A percentile compares a stretch with the other conserved stretches of the same genome.
Evolutionary conservation across 1,284 basidiomycete species (phyloP).

Genomic region (Puccinia triticina): DNA sequence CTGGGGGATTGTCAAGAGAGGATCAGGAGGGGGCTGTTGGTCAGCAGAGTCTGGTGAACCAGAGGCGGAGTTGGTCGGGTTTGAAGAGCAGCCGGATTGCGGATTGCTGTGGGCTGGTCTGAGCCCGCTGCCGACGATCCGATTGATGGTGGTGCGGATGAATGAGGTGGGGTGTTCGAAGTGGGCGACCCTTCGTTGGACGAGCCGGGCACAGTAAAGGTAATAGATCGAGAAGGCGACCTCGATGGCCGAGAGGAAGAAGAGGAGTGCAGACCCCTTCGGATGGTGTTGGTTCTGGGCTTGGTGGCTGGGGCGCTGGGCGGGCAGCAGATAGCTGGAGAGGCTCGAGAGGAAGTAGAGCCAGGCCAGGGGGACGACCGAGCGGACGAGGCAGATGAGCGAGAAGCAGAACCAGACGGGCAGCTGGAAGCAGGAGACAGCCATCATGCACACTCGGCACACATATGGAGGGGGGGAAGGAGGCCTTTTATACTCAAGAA

Average conservation of each 20-base stretch:
- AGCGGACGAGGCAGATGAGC: slow-evolving; percentile 30
- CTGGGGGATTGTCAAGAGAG: slow-evolving; percentile 11
- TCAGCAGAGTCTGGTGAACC: neutral
- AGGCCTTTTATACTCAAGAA: too few relatives aligned
- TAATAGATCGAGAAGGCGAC: slow-evolving; percentile 49
- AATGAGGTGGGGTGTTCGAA: slow-evolving; percentile 18
- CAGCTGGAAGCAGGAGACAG: slow-evolving; percentile 33
- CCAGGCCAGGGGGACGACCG: slow-evolving; percentile 40
- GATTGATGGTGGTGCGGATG: slow-evolving; percentile 27
- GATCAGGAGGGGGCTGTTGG: neutral
- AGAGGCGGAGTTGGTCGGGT: slow-evolving; percentile 5
- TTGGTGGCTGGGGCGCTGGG: neutral
- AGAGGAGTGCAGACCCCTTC: neutral
- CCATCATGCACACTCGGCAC: too few relatives aligned
- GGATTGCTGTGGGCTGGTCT: neutral
- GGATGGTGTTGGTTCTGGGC: neutral
- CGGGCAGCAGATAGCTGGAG: neutral
- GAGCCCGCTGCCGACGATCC: slow-evolving; percentile 35
- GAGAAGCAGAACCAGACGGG: slow-evolving; percentile 26
- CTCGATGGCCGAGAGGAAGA: slow-evolving; percentile 29
- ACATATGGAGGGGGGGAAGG: too few relatives aligned
- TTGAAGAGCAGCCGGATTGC: neutral
- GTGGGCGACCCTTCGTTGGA: slow-evolving; percentile 24
- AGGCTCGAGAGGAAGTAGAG: slow-evolving; percentile 5
- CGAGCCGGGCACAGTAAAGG: slow-evolving; percentile 7